Conservation (phyloP, 257 asterid genomes). For the Mitragyna speciosa region DNA sequence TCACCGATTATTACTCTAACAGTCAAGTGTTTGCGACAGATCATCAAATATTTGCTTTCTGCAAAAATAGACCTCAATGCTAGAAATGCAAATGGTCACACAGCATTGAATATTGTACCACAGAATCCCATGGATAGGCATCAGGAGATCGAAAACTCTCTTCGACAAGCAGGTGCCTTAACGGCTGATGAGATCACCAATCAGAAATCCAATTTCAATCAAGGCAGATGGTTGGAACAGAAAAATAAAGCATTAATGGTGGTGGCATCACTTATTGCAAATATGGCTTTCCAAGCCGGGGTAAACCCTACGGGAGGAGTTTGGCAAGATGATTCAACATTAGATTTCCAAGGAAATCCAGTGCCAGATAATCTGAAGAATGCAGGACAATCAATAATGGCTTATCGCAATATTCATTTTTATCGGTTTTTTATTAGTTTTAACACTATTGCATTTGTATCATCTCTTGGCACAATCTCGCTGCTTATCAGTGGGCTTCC, state of each 20-base stretch:
- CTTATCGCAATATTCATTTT: not conserved
- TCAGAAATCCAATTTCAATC: not conserved
- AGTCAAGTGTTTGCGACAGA: slow-evolving; percentile 21
- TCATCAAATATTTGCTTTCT: slow-evolving; percentile 25
- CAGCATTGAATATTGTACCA: slow-evolving; percentile 37
- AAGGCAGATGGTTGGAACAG: slow-evolving; percentile 17
- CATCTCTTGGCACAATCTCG: slow-evolving; percentile 41
- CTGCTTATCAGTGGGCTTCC: slow-evolving; percentile 34
- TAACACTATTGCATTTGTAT: slow-evolving; percentile 31
- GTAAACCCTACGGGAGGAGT: slow-evolving; percentile 34
- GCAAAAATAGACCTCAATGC: slow-evolving; percentile 24
- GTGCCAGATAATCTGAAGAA: not conserved
- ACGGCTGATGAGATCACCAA: slow-evolving; percentile 6
- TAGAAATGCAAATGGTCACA: slow-evolving; percentile 27
- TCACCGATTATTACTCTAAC: too few species aligned
- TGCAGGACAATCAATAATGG: slow-evolving; percentile 3
- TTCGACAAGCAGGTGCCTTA: slow-evolving; percentile 27
- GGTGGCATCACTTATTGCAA: slow-evolving; percentile 34
- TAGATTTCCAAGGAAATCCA: not conserved
- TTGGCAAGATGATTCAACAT: slow-evolving; percentile 22
- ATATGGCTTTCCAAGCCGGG: slow-evolving; percentile 36
- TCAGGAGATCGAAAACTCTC: slow-evolving; percentile 33
- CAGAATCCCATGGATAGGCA: slow-evolving; percentile 23
- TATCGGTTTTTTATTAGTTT: slow-evolving; percentile 4
- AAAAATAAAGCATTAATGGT: slow-evolving; percentile 29